Percentiles rank a stretch among this genome's conserved stretches.
These are phyloP conservation scores for Elymus sibiricus DNA, from an alignment of 176 grass and related monocot genomes.

Conservation along the genomic window DNA sequence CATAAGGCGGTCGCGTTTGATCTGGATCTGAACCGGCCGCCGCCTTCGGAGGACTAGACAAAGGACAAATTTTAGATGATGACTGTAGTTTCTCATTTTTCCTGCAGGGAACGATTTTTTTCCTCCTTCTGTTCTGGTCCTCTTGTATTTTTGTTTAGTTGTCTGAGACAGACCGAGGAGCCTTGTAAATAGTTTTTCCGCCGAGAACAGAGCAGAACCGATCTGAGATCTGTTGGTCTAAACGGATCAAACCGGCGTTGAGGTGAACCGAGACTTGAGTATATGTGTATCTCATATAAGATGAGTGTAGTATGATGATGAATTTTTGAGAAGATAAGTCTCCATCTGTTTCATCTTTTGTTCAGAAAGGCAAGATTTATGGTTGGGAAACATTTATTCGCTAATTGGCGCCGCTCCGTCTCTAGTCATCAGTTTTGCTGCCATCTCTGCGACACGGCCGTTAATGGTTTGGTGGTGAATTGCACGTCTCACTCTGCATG, in stretches of 20 bases:
- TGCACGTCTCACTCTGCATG: not conserved
- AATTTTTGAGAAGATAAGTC: not conserved
- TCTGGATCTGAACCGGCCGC: constrained; percentile 89
- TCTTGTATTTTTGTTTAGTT: constrained; percentile 34
- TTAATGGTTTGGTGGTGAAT: not conserved
- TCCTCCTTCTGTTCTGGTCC: not conserved
- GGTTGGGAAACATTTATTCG: not conserved
- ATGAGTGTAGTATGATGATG: not conserved
- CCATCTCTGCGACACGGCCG: constrained; percentile 22
- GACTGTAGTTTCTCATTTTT: constrained; percentile 33
- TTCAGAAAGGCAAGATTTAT: not conserved
- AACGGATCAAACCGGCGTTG: constrained; percentile 42
- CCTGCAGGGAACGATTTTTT: constrained; percentile 3
- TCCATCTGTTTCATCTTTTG: not conserved
- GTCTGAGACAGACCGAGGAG: not conserved
- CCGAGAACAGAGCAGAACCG: constrained; percentile 24
- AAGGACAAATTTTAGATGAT: constrained; percentile 13
- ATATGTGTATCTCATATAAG: not conserved
- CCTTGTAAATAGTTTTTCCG: constrained; percentile 49
- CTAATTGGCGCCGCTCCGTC: constrained; percentile 21
- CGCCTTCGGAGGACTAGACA: constrained; percentile 56
- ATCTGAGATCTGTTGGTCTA: constrained; percentile 41
- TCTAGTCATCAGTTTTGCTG: not conserved
- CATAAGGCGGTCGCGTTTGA: constrained; percentile 45
- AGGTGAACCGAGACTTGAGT: not conserved